These are phyloP conservation scores for Wickerhamia fluorescens DNA, from an alignment of 805 yeast species.

Conservation along the genomic window DNA sequence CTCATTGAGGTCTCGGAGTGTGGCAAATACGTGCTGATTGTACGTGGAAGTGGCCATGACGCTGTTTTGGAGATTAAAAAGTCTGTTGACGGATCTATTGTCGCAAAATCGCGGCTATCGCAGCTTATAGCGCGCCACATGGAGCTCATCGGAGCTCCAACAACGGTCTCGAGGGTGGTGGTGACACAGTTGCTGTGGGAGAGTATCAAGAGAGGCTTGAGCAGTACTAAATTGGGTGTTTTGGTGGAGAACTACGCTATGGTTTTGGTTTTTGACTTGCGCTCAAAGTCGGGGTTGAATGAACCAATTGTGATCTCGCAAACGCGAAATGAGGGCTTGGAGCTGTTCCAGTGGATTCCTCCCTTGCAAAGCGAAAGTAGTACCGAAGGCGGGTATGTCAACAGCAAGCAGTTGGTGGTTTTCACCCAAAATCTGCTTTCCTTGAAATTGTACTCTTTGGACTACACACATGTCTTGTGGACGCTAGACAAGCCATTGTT, in stretches of 20 bases:
- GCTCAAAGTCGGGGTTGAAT: slow-evolving; percentile 1
- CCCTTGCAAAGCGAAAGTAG: slow-evolving; percentile 6
- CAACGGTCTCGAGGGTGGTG: no score
- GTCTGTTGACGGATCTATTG: no score
- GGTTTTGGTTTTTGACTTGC: slow-evolving; percentile 19
- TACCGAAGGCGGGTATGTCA: slow-evolving; percentile 22
- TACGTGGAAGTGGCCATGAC: no score
- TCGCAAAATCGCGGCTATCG: no score
- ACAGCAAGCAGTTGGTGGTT: slow-evolving; percentile 27
- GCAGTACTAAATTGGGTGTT: slow-evolving; percentile 25
- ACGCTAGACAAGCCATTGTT: slow-evolving; percentile 27
- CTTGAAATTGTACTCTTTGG: slow-evolving; percentile 29
- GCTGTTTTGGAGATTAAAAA: no score
- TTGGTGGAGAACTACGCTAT: slow-evolving; percentile 12
- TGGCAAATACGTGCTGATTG: no score
- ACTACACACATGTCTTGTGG: slow-evolving; percentile 25
- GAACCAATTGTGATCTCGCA: slow-evolving; percentile 29
- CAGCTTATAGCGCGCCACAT: no score
- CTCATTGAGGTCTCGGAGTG: no score
- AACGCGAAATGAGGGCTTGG: slow-evolving; percentile 20
- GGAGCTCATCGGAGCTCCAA: no score
- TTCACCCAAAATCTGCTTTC: slow-evolving; percentile 21
- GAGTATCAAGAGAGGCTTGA: slow-evolving; percentile 2
- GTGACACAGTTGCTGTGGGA: slow-evolving; percentile 29
- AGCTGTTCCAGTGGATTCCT: slow-evolving; percentile 28